Conservation (phyloP, 1,284 basidiomycete genomes). For the Leccinum glutinopallens region DNA sequence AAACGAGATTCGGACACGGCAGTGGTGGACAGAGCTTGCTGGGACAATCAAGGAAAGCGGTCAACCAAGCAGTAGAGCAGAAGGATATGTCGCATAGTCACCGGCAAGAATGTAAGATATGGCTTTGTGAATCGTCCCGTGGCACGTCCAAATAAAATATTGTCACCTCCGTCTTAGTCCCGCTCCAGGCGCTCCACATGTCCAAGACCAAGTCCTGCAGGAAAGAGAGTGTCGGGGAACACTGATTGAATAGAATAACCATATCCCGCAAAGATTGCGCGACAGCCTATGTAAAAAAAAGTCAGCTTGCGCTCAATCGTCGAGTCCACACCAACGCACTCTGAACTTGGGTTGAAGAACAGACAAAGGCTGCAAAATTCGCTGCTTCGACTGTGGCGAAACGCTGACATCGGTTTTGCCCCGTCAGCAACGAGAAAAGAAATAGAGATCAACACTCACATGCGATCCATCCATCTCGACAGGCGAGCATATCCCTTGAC, state of each 20-base stretch:
- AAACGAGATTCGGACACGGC: no score
- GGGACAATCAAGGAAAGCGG: no score
- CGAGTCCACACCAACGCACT: background rate
- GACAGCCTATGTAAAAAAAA: background rate
- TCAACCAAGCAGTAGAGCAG: no score
- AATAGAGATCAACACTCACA: slow-evolving; percentile 32
- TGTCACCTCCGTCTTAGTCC: no score
- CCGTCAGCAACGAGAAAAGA: background rate
- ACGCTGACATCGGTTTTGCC: slow-evolving; percentile 50
- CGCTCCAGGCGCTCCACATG: no score
- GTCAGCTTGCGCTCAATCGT: background rate
- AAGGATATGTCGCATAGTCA: no score
- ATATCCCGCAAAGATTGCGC: background rate
- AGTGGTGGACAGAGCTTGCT: no score
- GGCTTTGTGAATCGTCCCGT: no score
- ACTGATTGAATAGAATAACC: background rate
- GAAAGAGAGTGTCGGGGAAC: background rate
- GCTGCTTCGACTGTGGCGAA: slow-evolving; percentile 86
- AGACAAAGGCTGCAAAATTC: slow-evolving; percentile 87
- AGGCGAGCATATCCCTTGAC: slow-evolving; percentile 91
- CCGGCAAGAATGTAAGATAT: no score
- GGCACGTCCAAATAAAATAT: no score
- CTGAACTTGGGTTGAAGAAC: background rate
- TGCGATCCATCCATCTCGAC: slow-evolving; percentile 93
- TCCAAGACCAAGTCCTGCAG: no score